Conservation (phyloP, 202 grass and related monocot genomes). For the Cymbopogon flexuosus region DNA sequence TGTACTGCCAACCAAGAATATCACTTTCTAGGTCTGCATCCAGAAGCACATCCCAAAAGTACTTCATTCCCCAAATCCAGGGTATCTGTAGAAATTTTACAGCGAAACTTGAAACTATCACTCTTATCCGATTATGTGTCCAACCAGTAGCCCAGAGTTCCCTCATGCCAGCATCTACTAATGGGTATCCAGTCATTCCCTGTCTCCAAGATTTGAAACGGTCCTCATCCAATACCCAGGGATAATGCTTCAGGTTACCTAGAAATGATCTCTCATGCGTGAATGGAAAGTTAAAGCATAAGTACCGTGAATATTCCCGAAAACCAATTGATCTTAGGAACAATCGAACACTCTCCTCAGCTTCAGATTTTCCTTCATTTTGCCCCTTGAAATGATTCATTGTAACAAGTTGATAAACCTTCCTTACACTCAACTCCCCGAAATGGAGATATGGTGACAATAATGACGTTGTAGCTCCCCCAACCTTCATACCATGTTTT, state of each 20-base stretch:
- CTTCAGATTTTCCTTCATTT: conserved; percentile 55
- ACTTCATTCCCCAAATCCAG: conserved; percentile 96
- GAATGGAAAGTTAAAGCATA: conserved; percentile 89
- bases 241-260: conserved; percentile 70
- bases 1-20: conserved; percentile 92
- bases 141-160: conserved; percentile 96
- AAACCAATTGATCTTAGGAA: conserved; percentile 75
- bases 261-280: conserved; percentile 69
- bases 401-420: conserved; percentile 58
- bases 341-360: conserved; percentile 55
- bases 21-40: conserved; percentile 92
- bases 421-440: conserved; percentile 81
- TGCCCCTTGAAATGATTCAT: conserved; percentile 58
- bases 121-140: conserved; percentile 79
- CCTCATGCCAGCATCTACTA: conserved; percentile 99
- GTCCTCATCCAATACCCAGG: conserved; percentile 60
- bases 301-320: conserved; percentile 85
- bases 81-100: conserved; percentile 81
- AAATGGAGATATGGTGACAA: conserved; percentile 85
- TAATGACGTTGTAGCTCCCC: conserved; percentile 60
- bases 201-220: conserved; percentile 86
- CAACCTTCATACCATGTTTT: conserved; percentile 62
- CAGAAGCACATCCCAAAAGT: conserved; percentile 88
- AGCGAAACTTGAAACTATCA: conserved; percentile 71
- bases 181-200: conserved; percentile 81